Evolutionary conservation across 1,284 basidiomycete species (phyloP).

Genomic region (Ganoderma meredithae): DNA sequence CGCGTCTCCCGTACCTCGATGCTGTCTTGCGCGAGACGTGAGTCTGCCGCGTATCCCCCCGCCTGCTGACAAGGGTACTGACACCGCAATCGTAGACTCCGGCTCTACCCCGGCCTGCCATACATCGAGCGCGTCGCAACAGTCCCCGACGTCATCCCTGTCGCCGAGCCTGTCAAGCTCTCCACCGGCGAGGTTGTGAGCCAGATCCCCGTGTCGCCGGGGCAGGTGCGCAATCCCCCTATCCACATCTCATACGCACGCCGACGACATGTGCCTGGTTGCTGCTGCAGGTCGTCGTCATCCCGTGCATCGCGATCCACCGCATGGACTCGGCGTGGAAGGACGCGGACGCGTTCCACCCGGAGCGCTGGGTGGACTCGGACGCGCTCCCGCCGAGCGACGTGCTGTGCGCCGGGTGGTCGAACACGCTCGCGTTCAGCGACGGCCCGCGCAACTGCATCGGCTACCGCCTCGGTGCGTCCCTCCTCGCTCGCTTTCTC

Average conservation of each 20-base stretch:
- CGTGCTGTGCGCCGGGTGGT: conserved; percentile 27
- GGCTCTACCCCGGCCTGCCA: conserved; percentile 33
- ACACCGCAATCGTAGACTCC: conserved; percentile 24
- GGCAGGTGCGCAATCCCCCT: conserved; percentile 37
- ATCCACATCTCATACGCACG: no score
- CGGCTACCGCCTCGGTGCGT: conserved; percentile 28
- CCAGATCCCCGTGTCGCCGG: conserved; percentile 32
- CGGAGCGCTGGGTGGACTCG: conserved; percentile 29
- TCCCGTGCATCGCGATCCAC: conserved; percentile 37
- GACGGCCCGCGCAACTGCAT: conserved; percentile 31
- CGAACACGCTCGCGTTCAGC: conserved; percentile 28
- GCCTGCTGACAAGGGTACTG: background rate
- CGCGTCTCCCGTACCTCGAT: conserved; percentile 40
- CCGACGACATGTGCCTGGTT: no score
- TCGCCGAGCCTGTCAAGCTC: conserved; percentile 33
- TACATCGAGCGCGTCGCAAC: conserved; percentile 34
- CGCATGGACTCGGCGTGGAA: conserved; percentile 39
- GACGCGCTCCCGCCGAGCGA: conserved; percentile 8
- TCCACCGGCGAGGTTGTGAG: conserved; percentile 28
- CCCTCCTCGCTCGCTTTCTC: no score
- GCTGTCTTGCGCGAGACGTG: conserved; percentile 38
- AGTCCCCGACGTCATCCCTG: conserved; percentile 36
- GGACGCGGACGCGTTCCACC: conserved; percentile 39
- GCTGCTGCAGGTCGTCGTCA: conserved; percentile 30
- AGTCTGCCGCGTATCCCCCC: background rate